phyloP scores from a whole-genome alignment of 1,139 yeast genomes.

The Blastobotrys petasosporus region DNA sequence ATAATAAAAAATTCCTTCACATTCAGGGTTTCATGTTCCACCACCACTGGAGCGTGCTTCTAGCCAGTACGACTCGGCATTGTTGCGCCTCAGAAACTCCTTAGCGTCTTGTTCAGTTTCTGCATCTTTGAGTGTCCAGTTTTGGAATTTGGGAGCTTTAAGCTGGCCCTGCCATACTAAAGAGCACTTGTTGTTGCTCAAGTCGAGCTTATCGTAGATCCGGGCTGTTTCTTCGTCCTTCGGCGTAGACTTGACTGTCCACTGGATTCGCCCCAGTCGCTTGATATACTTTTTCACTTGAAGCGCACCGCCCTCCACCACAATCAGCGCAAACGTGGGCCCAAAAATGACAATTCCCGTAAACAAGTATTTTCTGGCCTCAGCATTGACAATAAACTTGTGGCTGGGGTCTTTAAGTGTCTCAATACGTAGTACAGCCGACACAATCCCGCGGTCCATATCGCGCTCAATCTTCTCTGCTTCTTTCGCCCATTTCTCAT shows the following conservation, averaged over 20 bases:
- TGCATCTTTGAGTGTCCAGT: constrained; percentile 55
- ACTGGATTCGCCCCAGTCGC: constrained; percentile 60
- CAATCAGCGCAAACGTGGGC: constrained; percentile 49
- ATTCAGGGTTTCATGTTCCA: not conserved
- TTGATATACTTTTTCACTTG: constrained; percentile 56
- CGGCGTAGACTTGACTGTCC: constrained; percentile 49
- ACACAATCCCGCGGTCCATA: constrained; percentile 49
- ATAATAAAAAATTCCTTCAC: not conserved
- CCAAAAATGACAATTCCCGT: constrained; percentile 50
- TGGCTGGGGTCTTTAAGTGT: constrained; percentile 59
- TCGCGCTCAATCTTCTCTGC: constrained; percentile 44
- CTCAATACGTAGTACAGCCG: constrained; percentile 56
- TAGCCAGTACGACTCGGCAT: constrained; percentile 55
- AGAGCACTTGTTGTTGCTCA: constrained; percentile 45
- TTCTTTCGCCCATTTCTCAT: constrained; percentile 46
- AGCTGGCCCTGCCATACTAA: constrained; percentile 76
- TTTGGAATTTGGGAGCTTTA: constrained; percentile 46
- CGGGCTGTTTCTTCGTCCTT: constrained; percentile 18
- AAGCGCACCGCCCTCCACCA: constrained; percentile 69
- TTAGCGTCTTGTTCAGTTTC: constrained; percentile 51
- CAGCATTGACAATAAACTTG: constrained; percentile 65
- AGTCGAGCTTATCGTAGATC: constrained; percentile 32
- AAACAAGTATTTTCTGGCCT: constrained; percentile 66
- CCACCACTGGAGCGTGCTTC: constrained; percentile 19
- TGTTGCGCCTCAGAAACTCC: constrained; percentile 45